Base-by-base conservation (phyloP, 306 rosid genomes). In the Quercus parvula region DNA sequence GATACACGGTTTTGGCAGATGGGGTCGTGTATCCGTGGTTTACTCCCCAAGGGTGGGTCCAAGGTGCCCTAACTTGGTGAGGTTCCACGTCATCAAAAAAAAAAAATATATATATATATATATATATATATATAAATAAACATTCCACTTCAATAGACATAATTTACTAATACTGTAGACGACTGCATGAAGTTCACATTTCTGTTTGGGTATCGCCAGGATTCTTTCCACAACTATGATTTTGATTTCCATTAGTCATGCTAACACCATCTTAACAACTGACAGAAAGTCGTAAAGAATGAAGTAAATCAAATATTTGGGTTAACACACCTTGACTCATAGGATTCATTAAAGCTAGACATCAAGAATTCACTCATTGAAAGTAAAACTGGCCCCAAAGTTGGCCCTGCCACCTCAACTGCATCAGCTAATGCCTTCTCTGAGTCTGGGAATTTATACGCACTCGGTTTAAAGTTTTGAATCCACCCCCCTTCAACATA, bases 311-410 rank as follows among this genome's bases (percentile, higher is more conserved):
- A 49, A 58, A 75, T 31, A 75, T 74, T 78, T 56, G 11, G 35
- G 81, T 79, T 75, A 71, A 77, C 89, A 76, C 58, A 91, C 99
- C 99, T 94, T 68, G 99, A 94, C 81, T 94, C 91, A 90, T 94
- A 94, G 82, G 99, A 94, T 81, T 91, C 95, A 58, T 94, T 92
- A 87, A 92, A 94, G 94, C 99, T 94, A 73, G 99, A 92, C 99
- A 94, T 92, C 75, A 94, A 87, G 84, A 86, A 94, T 91, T 92
- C 97, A 71, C 99, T 94, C 95, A 94, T 88, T 19, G 92, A 91
- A 71, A 94, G 87, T 71, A 94, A 82, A 86, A 87, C 68, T 79
- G 97, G 99, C 51, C 99, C 99, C 80, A 94, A 73, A 64, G 83
- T 86, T 83, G 92, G 90, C 75, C 99, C 99, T 41, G 99, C 99